Conservation (phyloP, 148 eudicot species). For the Arbutus unedo region DNA sequence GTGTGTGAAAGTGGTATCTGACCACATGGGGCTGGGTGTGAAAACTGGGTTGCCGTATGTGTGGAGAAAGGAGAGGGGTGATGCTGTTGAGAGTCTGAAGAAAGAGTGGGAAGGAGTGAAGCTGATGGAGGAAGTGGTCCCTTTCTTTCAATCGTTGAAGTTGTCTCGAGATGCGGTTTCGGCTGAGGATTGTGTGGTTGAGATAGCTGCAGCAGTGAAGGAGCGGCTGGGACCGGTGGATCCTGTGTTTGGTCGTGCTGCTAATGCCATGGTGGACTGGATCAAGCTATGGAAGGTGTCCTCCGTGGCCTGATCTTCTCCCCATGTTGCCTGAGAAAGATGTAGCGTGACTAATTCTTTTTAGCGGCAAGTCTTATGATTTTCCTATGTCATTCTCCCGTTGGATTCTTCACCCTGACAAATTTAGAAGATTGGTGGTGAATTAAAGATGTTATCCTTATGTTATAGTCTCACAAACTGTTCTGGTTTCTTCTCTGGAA, state of each 20-base stretch:
- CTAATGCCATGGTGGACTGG: constrained; percentile 84
- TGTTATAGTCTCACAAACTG: not conserved
- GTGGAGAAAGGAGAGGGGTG: constrained; percentile 84
- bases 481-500: not conserved
- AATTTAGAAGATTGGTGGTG: not conserved
- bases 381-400: not conserved
- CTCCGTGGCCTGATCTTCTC: constrained; percentile 18
- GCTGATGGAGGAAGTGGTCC: constrained; percentile 86
- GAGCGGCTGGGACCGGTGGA: constrained; percentile 48
- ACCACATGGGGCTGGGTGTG: constrained; percentile 75
- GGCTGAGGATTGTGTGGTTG: constrained; percentile 72
- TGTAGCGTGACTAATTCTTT: not conserved
- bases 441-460: not conserved
- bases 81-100: constrained; percentile 74
- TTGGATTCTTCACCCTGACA: not conserved
- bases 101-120: constrained; percentile 94
- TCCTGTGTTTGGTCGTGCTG: constrained; percentile 62
- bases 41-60: constrained; percentile 89
- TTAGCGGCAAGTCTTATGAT: not conserved
- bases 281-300: constrained; percentile 75
- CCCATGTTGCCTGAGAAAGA: not conserved
- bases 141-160: constrained; percentile 64
- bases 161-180: constrained; percentile 54
- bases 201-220: constrained; percentile 68
- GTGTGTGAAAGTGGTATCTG: constrained; percentile 74